Evolutionary conservation across 1,139 yeast genomes (phyloP).

Genomic region (Kodamaea arcana): DNA sequence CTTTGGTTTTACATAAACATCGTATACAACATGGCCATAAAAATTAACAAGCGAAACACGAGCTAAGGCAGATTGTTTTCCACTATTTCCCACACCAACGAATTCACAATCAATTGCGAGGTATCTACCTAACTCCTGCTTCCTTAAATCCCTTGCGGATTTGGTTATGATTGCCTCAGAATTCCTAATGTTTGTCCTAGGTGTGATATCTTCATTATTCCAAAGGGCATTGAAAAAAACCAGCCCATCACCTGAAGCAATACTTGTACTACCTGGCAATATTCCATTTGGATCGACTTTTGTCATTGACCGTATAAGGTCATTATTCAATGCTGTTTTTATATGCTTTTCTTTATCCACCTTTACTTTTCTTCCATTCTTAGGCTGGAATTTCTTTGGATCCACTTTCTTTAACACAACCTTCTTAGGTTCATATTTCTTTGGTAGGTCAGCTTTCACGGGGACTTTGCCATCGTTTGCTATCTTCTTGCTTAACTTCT

Average conservation of each 20-base stretch:
- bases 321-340: slow-evolving; percentile 1
- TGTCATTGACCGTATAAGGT: slow-evolving; percentile 2
- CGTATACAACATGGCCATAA: slow-evolving; percentile 68
- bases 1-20: slow-evolving; percentile 69
- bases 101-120: slow-evolving; percentile 91
- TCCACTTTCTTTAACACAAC: neutral
- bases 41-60: slow-evolving; percentile 84
- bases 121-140: slow-evolving; percentile 58
- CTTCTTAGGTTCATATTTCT: neutral
- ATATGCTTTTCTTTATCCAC: slow-evolving; percentile 1
- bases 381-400: neutral
- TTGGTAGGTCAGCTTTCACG: neutral
- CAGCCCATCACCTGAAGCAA: neutral
- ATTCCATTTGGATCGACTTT: neutral
- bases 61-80: slow-evolving; percentile 68
- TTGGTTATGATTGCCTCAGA: neutral
- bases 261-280: neutral
- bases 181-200: neutral
- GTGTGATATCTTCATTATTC: slow-evolving; percentile 17
- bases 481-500: slow-evolving; percentile 23
- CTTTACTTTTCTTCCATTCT: slow-evolving; percentile 1
- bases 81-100: slow-evolving; percentile 83
- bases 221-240: slow-evolving; percentile 15
- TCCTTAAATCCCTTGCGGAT: slow-evolving; percentile 16
- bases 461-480: slow-evolving; percentile 1